Percentiles rank a stretch among this genome's conserved stretches.
Evolutionary conservation across 306 rosid species (phyloP).

Genomic region (Elaeagnus macrophylla): DNA sequence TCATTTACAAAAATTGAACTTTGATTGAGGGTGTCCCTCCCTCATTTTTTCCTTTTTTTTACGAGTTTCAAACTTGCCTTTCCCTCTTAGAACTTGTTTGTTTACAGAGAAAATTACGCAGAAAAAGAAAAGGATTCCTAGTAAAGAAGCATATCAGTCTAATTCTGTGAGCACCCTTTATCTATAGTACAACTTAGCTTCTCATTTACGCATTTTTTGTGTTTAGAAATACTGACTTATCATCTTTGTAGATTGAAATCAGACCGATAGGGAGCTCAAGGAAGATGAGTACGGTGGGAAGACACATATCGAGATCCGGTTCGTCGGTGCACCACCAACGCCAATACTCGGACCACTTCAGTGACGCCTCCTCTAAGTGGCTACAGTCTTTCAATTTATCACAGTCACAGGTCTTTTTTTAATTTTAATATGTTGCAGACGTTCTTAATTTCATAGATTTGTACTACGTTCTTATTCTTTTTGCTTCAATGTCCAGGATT

Average conservation of each 20-base stretch:
- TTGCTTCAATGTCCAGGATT: constrained; percentile 36
- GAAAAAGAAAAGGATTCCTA: neutral
- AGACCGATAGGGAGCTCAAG: neutral
- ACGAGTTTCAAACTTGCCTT: neutral
- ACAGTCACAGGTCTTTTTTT: constrained; percentile 25
- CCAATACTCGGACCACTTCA: constrained; percentile 55
- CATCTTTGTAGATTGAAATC: neutral
- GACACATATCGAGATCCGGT: constrained; percentile 49
- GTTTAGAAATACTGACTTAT: neutral
- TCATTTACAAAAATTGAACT: neutral
- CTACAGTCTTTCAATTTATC: constrained; percentile 42
- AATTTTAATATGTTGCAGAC: neutral
- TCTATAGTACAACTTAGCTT: constrained; percentile 1
- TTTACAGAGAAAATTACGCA: constrained; percentile 4
- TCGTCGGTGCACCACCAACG: constrained; percentile 54
- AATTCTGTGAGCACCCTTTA: neutral
- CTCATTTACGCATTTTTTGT: neutral
- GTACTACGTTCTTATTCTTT: neutral
- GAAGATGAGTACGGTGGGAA: constrained; percentile 42
- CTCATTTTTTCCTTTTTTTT: neutral
- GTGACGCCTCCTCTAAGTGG: constrained; percentile 48
- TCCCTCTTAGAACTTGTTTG: constrained; percentile 1
- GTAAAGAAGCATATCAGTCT: neutral
- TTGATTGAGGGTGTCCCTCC: neutral
- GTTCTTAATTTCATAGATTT: neutral